A percentile compares a stretch with the other conserved stretches of the same genome.
These are phyloP conservation scores for Nematodospora anomalae DNA, from an alignment of 1,139 yeast species.

Conservation along the genomic window DNA sequence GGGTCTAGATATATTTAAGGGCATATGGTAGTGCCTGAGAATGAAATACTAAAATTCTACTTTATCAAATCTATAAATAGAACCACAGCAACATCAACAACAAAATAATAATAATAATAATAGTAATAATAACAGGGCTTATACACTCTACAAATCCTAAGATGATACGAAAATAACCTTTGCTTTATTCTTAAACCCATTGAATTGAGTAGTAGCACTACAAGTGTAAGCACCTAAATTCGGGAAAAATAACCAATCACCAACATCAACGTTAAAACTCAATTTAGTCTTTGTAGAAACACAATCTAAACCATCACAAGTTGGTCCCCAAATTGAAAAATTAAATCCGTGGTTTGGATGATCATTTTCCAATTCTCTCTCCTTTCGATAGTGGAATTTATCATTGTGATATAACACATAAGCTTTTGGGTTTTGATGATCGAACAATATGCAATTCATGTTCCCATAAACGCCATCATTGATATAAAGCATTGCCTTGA, in stretches of 20 bases:
- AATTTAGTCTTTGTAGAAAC: conserved; percentile 55
- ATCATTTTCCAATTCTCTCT: background rate
- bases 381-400: conserved; percentile 42
- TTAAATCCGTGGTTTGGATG: too few species aligned
- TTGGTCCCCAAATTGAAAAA: conserved; percentile 95
- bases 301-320: conserved; percentile 96
- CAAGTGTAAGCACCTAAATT: conserved; percentile 92
- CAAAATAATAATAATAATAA: too few species aligned
- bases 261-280: conserved; percentile 65
- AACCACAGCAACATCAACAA: too few species aligned
- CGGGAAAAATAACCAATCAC: conserved; percentile 91
- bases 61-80: too few species aligned
- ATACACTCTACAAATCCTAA: too few species aligned
- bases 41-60: too few species aligned
- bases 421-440: conserved; percentile 82
- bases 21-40: too few species aligned
- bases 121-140: too few species aligned
- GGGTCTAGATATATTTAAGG: too few species aligned
- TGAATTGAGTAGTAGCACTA: conserved; percentile 85
- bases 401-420: conserved; percentile 58
- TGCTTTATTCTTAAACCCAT: conserved; percentile 69
- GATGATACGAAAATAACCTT: conserved; percentile 54
- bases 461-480: conserved; percentile 97
- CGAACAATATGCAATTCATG: conserved; percentile 89
- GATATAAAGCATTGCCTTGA: conserved; percentile 60